Evolutionary conservation across 2,329 filamentous ascomycete species (phyloP).

Genomic region (Sarocladium strictum): DNA sequence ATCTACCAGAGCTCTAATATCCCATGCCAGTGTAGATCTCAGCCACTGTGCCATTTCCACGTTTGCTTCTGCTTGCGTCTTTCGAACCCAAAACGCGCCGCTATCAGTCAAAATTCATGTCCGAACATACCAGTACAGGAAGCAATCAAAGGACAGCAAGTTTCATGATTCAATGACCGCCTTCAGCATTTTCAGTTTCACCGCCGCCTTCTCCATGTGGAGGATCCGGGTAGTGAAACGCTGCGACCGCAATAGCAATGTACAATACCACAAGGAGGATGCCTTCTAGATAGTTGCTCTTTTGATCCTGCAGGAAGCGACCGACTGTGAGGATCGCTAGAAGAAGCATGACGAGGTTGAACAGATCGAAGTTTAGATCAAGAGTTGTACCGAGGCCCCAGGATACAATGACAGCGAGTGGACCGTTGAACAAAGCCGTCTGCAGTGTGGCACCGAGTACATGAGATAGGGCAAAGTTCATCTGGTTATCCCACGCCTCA

Average conservation of each 20-base stretch:
- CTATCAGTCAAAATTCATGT: too few species aligned
- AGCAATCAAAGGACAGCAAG: too few species aligned
- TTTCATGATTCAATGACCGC: slow-evolving; percentile 2
- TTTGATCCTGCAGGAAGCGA: slow-evolving; percentile 80
- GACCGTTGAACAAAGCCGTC: slow-evolving; percentile 82
- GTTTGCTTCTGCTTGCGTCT: too few species aligned
- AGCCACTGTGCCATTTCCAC: too few species aligned
- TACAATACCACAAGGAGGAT: slow-evolving; percentile 68
- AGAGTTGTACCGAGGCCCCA: slow-evolving; percentile 70
- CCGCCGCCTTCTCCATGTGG: slow-evolving; percentile 6
- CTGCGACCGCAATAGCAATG: slow-evolving; percentile 52
- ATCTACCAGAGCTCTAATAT: too few species aligned
- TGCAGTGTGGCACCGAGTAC: slow-evolving; percentile 84
- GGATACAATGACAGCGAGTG: slow-evolving; percentile 74
- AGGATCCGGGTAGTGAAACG: slow-evolving; percentile 49
- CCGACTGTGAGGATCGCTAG: slow-evolving; percentile 82
- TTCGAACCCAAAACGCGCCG: too few species aligned
- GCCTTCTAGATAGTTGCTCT: slow-evolving; percentile 88
- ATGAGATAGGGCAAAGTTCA: slow-evolving; percentile 81
- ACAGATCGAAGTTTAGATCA: slow-evolving; percentile 79
- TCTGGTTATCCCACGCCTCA: slow-evolving; percentile 77
- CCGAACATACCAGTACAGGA: too few species aligned
- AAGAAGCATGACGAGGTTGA: slow-evolving; percentile 77
- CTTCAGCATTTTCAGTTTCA: slow-evolving; percentile 8
- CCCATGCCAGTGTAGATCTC: too few species aligned